Evolutionary conservation across 495 filamentous ascomycete genomes (phyloP).

Genomic region (Saxophila tyrrhenica): DNA sequence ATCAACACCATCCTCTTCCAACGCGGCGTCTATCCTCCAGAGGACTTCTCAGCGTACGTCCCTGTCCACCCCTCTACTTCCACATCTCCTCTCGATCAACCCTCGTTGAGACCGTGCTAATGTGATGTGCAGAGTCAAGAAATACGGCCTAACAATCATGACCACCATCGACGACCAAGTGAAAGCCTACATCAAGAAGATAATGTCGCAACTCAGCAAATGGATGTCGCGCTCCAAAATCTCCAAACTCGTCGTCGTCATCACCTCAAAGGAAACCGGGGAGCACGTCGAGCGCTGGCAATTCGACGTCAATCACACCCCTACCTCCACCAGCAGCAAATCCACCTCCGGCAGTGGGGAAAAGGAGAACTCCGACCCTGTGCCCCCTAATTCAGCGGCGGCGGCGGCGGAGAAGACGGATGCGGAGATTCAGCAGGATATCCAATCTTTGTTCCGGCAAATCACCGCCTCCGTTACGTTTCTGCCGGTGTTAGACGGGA

Average conservation of each 20-base stretch:
- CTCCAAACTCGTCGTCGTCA: slow-evolving; percentile 88
- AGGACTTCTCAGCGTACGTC: slow-evolving; percentile 84
- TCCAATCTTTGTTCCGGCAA: slow-evolving; percentile 90
- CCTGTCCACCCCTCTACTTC: background rate
- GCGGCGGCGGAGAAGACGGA: slow-evolving; percentile 63
- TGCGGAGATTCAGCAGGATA: slow-evolving; percentile 86
- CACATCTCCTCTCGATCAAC: background rate
- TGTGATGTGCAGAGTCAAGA: slow-evolving; percentile 58
- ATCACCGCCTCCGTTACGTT: slow-evolving; percentile 98
- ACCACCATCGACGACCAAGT: slow-evolving; percentile 95
- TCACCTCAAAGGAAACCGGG: slow-evolving; percentile 91
- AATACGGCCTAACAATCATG: slow-evolving; percentile 99
- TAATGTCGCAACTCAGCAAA: slow-evolving; percentile 88
- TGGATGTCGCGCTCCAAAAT: slow-evolving; percentile 97
- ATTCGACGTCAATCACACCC: slow-evolving; percentile 79
- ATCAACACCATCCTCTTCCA: slow-evolving; percentile 98
- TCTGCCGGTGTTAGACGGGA: slow-evolving; percentile 78
- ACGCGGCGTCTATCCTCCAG: slow-evolving; percentile 91
- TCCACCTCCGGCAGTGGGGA: slow-evolving; percentile 40
- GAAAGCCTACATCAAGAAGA: slow-evolving; percentile 97
- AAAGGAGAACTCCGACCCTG: slow-evolving; percentile 48
- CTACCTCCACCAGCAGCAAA: slow-evolving; percentile 36
- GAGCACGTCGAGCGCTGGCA: slow-evolving; percentile 96
- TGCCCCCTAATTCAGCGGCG: slow-evolving; percentile 10
- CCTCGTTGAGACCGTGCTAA: slow-evolving; percentile 6